Percentiles rank a stretch among this genome's conserved stretches.
phyloP scores from a whole-genome alignment of 208 protist species.

The Trypanosoma scelopori region DNA sequence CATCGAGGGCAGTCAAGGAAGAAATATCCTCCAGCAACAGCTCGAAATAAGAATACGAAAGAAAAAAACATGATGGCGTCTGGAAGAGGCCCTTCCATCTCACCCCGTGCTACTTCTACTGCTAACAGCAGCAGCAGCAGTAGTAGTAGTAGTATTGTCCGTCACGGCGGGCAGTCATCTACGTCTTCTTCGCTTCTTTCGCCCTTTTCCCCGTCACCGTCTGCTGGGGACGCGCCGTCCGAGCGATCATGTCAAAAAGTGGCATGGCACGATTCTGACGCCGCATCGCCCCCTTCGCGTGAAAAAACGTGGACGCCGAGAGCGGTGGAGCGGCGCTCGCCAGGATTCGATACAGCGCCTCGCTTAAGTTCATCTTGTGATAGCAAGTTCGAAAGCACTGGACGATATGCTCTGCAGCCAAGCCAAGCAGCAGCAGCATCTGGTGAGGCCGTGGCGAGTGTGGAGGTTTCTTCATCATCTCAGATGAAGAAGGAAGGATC shows the following conservation, averaged over 20 bases:
- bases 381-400: background rate
- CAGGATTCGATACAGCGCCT: background rate
- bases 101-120: background rate
- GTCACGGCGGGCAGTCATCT: background rate
- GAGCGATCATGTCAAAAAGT: background rate
- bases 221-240: background rate
- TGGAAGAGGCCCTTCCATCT: background rate
- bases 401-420: background rate
- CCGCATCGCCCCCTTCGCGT: conserved; percentile 16
- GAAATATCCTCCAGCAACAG: too few relatives aligned
- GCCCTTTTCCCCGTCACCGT: background rate
- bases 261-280: background rate
- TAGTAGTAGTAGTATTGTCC: background rate
- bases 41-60: too few relatives aligned
- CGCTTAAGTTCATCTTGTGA: background rate
- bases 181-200: background rate
- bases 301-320: conserved; percentile 16
- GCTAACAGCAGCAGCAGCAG: background rate
- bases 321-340: background rate
- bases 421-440: background rate
- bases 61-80: background rate
- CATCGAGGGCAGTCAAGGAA: background rate
- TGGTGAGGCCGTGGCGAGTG: background rate
- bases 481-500: background rate
- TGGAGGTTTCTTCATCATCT: background rate